Conservation (phyloP, 441 rosid species). For the Cnidoscolus chayamansa region DNA sequence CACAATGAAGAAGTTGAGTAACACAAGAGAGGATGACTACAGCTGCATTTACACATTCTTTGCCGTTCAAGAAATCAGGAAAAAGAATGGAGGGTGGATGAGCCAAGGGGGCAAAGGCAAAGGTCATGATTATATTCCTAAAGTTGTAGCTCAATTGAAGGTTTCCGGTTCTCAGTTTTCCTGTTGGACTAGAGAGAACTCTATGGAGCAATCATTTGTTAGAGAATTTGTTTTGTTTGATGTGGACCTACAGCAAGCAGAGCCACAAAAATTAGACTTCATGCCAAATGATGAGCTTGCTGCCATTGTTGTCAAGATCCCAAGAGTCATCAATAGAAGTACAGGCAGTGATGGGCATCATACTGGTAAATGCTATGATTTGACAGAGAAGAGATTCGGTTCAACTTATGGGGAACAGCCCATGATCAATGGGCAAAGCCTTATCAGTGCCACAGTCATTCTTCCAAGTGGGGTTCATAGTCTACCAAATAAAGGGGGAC, state of each 20-base stretch:
- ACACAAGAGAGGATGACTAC: conserved; percentile 47
- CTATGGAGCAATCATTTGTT: conserved; percentile 31
- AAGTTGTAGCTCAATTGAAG: conserved; percentile 74
- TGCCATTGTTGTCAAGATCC: conserved; percentile 71
- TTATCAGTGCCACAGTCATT: conserved; percentile 52
- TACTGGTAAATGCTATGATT: conserved; percentile 24
- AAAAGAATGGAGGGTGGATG: conserved; percentile 76
- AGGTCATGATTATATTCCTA: conserved; percentile 58
- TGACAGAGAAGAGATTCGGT: conserved; percentile 22
- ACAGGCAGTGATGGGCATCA: conserved; percentile 31
- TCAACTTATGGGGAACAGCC: conserved; percentile 24
- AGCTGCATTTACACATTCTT: conserved; percentile 71
- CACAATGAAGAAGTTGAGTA: conserved; percentile 56
- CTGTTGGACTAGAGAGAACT: conserved; percentile 26
- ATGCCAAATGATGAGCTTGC: conserved; percentile 74
- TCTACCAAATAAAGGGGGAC: conserved; percentile 81
- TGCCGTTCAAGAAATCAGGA: conserved; percentile 64
- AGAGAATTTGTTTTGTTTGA: conserved; percentile 73
- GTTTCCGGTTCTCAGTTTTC: conserved; percentile 54
- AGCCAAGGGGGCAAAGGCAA: conserved; percentile 59
- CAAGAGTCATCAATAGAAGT: conserved; percentile 27
- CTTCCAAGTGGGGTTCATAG: conserved; percentile 87
- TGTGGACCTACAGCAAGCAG: conserved; percentile 45
- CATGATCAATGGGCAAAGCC: conserved; percentile 29
- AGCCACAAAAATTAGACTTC: conserved; percentile 41